Percentiles rank a stretch among this genome's conserved stretches.
phyloP scores from a whole-genome alignment of 768 basidiomycete genomes.

The Russula sp. region DNA sequence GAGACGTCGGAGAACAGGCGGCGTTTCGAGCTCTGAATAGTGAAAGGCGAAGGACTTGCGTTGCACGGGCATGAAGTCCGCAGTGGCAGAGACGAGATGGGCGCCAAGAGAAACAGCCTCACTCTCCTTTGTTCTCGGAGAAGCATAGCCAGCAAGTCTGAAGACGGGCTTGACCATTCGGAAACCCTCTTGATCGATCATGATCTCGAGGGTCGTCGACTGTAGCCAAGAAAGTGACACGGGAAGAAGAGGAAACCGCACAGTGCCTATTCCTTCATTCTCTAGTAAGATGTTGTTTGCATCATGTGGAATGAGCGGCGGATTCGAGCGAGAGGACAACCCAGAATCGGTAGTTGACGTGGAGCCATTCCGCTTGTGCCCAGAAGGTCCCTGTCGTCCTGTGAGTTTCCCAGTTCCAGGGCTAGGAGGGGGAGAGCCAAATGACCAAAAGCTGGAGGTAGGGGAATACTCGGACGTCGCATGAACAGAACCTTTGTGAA shows the following conservation, averaged over 20 bases:
- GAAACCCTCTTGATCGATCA: constrained; percentile 85
- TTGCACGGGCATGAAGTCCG: constrained; percentile 61
- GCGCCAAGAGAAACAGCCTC: constrained; percentile 32
- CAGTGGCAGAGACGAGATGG: constrained; percentile 46
- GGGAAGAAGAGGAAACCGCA: constrained; percentile 35
- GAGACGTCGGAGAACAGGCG: constrained; percentile 68
- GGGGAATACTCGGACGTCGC: constrained; percentile 5
- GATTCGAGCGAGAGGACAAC: not conserved
- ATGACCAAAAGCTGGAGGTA: not conserved
- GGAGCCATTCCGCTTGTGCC: constrained; percentile 5
- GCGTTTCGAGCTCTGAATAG: constrained; percentile 60
- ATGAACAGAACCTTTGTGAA: constrained; percentile 11
- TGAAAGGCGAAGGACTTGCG: constrained; percentile 67
- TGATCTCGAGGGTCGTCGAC: constrained; percentile 53
- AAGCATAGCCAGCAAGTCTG: constrained; percentile 52
- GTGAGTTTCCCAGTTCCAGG: not conserved
- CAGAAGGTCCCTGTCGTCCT: not conserved
- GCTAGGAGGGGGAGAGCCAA: not conserved
- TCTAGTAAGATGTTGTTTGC: not conserved
- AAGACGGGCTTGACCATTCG: constrained; percentile 59
- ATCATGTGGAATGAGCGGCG: not conserved
- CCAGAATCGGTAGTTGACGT: constrained; percentile 18
- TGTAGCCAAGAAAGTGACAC: constrained; percentile 52
- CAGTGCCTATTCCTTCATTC: not conserved
- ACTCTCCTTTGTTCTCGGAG: constrained; percentile 30